phyloP scores from a whole-genome alignment of 257 asterid species.

The Solanum pennellii region DNA sequence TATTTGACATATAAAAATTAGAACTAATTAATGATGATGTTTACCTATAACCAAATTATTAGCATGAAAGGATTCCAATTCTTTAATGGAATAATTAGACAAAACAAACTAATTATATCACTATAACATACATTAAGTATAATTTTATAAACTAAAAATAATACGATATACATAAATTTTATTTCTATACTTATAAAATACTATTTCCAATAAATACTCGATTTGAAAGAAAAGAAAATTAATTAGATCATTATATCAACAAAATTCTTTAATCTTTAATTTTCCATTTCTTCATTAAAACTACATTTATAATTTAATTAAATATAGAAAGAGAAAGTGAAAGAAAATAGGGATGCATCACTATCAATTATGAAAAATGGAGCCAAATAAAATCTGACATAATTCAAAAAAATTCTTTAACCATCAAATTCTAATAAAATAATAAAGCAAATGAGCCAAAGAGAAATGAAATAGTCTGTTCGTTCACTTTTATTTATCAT shows the following conservation, averaged over 20 bases:
- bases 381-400: neutral
- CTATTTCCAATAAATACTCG: too few species aligned
- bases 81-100: neutral
- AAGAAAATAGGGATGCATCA: neutral
- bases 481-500: accelerated
- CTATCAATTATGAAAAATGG: neutral
- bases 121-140: neutral
- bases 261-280: neutral
- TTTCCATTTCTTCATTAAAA: neutral
- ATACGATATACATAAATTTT: too few species aligned
- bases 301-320: neutral
- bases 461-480: neutral
- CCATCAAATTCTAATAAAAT: neutral
- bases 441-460: neutral
- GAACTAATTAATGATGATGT: too few species aligned
- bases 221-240: neutral
- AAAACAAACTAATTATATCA: neutral
- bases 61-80: neutral
- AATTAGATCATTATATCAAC: neutral
- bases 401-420: neutral
- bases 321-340: neutral
- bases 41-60: too few species aligned
- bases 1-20: neutral
- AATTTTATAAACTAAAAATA: too few species aligned
- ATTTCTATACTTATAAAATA: too few species aligned